phyloP scores from a whole-genome alignment of 805 yeast species.

The Tetrapisispora taiwanensis region DNA sequence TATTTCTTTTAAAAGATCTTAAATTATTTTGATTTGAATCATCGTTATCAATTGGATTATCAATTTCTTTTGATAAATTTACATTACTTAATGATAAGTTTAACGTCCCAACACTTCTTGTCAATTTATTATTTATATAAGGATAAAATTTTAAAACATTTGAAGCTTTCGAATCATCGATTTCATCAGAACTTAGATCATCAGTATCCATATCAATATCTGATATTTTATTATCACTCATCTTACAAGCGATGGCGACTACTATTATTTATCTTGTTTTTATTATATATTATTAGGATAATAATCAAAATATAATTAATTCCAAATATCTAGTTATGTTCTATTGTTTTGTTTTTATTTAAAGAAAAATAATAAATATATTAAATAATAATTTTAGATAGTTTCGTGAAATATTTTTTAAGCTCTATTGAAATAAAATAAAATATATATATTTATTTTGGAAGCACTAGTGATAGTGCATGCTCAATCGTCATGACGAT shows the following conservation, averaged over 20 bases:
- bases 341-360: no score
- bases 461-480: no score
- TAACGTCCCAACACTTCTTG: conserved; percentile 45
- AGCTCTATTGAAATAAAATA: no score
- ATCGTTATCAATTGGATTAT: not conserved
- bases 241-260: not conserved
- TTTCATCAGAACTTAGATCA: not conserved
- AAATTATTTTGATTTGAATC: not conserved
- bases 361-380: no score
- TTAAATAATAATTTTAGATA: no score
- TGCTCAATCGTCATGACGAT: no score
- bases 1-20: conserved; percentile 5
- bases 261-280: no score
- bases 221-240: not conserved
- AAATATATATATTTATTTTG: no score
- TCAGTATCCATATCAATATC: conserved; percentile 1
- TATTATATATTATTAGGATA: no score
- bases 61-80: conserved; percentile 8
- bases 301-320: no score
- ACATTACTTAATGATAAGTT: conserved; percentile 39
- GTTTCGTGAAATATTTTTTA: no score
- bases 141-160: conserved; percentile 24
- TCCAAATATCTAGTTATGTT: no score
- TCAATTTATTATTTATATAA: conserved; percentile 26
- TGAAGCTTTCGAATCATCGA: not conserved